Evolutionary conservation across 257 asterid species (phyloP), one percentile per base, ranked within the genome.

Genomic region (Lycium ferocissimum): DNA sequence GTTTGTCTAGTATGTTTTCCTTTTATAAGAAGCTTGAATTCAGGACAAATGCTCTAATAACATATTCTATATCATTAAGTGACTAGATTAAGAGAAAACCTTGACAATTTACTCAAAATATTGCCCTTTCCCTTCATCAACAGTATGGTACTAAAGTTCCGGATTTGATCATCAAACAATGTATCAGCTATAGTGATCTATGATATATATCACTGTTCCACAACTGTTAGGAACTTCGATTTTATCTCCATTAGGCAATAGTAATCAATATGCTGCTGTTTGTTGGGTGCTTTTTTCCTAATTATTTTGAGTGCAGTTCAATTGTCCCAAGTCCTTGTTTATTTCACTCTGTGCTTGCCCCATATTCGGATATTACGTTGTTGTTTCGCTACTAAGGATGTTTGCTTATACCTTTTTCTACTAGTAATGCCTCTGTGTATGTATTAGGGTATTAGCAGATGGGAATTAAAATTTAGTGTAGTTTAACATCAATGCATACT

Each of bases 11-110:
- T 72, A 10, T 72, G 58, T 45, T n/a, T 43, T 72, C 80, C 58
- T 43, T 72, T 72, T 10, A n/a, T 72, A 72, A 45, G 58, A 43
- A 72, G 80, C 80, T 72, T n/a, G 80, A 72, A 72, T 72, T 45
- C 80, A 5, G 80, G 43, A 9, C 80, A 72, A 72, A 37, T 72
- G 37, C 58, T 72, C n/a, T 10, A 45, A 20, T 72, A n/a, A 12
- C 45, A 45, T 72, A 58, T 8, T 45, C 80, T 43, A 43, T 72
- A n/a, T 72, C 58, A 72, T 6, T 72, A 45, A 40, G 15, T 7
- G 26, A 45, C 80, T 45, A 45, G 58, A 72, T 72, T 72, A 47
- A 45, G 58, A 45, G 18, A n/a, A 45, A 45, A 49, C 61, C 38
- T 22, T 49, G 18, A 33, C 20, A 75, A 47, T 20, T 12, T 75